Percentiles rank a stretch among this genome's conserved stretches.
phyloP scores from a whole-genome alignment of 1,139 yeast genomes.

The Candida frijolesensis region DNA sequence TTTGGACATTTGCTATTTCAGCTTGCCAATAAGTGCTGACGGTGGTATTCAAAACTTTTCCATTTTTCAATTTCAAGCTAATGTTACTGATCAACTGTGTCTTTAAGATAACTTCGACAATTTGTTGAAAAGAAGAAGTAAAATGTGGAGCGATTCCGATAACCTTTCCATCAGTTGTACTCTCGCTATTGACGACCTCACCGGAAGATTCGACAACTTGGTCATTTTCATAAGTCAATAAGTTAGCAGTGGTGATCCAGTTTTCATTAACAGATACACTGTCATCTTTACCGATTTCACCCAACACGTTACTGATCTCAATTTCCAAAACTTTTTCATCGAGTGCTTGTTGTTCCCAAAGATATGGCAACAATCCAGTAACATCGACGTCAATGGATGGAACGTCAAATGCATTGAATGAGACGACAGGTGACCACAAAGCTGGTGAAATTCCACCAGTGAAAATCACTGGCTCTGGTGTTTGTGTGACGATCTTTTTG shows the following conservation, averaged over 20 bases:
- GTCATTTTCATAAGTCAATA: conserved; percentile 61
- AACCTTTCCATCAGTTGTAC: conserved; percentile 20
- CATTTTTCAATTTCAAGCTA: conserved; percentile 36
- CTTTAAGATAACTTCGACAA: conserved; percentile 33
- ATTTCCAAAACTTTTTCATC: conserved; percentile 37
- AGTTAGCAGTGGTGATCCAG: conserved; percentile 73
- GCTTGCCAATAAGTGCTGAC: conserved; percentile 30
- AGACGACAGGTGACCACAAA: conserved; percentile 78
- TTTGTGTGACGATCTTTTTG: conserved; percentile 46
- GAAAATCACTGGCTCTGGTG: conserved; percentile 65
- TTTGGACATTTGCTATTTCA: conserved; percentile 36
- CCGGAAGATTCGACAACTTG: conserved; percentile 44
- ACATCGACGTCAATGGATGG: conserved; percentile 66
- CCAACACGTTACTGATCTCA: conserved; percentile 61
- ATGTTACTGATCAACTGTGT: conserved; percentile 34
- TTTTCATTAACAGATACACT: conserved; percentile 49
- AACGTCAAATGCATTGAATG: conserved; percentile 71
- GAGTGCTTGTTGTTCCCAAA: conserved; percentile 48
- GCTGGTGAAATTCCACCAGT: conserved; percentile 82
- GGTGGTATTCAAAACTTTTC: conserved; percentile 29
- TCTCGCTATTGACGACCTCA: conserved; percentile 27
- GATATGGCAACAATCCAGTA: conserved; percentile 62
- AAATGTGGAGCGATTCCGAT: conserved; percentile 31
- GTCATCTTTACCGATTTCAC: conserved; percentile 29
- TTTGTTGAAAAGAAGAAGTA: conserved; percentile 36